phyloP scores from a whole-genome alignment of 805 yeast genomes.

The Pichia sporocuriosa region DNA sequence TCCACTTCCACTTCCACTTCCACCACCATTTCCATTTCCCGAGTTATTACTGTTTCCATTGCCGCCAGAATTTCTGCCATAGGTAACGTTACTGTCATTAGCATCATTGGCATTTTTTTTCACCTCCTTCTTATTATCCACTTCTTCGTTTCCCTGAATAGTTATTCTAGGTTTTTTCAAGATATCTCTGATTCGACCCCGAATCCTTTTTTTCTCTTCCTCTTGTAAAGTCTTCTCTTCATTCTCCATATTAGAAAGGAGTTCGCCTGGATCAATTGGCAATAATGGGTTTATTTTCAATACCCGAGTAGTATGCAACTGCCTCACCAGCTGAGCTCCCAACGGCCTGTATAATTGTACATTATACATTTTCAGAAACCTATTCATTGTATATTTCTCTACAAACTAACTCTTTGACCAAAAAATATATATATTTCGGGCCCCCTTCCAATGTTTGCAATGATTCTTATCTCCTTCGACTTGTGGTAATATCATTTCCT shows the following conservation, averaged over 20 bases:
- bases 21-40: background rate
- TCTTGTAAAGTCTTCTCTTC: constrained; percentile 13
- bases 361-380: too few relatives aligned
- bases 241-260: constrained; percentile 20
- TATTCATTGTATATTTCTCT: too few relatives aligned
- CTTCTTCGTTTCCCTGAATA: constrained; percentile 15
- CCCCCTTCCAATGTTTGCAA: too few relatives aligned
- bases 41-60: too few relatives aligned
- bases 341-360: background rate
- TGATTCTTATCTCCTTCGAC: too few relatives aligned
- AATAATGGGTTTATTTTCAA: constrained; percentile 31
- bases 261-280: constrained; percentile 37
- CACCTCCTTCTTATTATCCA: too few relatives aligned
- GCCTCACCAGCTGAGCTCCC: background rate
- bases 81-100: too few relatives aligned
- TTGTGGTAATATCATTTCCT: too few relatives aligned
- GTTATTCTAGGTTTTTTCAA: background rate
- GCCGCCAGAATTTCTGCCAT: too few relatives aligned
- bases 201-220: constrained; percentile 15
- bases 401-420: too few relatives aligned
- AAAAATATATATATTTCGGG: too few relatives aligned
- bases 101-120: too few relatives aligned
- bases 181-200: constrained; percentile 19
- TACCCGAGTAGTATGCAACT: background rate
- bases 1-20: background rate